Evolutionary conservation across 495 filamentous ascomycete species (phyloP).

Genomic region (Friedmanniomyces simplex): DNA sequence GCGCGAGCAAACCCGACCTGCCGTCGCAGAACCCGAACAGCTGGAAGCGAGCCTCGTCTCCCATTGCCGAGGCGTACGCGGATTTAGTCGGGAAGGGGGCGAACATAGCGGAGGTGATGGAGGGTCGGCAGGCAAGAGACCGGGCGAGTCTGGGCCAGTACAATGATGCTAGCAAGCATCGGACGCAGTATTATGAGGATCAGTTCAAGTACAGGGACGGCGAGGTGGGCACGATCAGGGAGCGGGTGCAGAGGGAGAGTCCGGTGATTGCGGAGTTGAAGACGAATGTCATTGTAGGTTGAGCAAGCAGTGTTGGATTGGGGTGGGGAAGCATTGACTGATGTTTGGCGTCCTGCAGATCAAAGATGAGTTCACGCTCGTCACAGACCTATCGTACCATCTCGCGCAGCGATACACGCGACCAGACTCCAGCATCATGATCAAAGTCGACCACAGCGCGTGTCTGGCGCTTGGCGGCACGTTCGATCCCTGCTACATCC

Average conservation of each 20-base stretch:
- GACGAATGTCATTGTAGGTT: slow-evolving; percentile 70
- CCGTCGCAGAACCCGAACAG: background rate
- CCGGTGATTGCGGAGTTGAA: slow-evolving; percentile 69
- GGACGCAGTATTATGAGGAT: slow-evolving; percentile 48
- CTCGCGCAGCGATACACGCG: slow-evolving; percentile 65
- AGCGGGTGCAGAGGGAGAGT: slow-evolving; percentile 53
- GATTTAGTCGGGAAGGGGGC: background rate
- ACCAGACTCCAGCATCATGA: slow-evolving; percentile 57
- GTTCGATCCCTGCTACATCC: slow-evolving; percentile 67
- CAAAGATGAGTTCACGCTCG: slow-evolving; percentile 56
- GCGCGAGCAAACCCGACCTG: background rate
- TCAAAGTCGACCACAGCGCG: slow-evolving; percentile 63
- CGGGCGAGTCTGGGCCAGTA: slow-evolving; percentile 2
- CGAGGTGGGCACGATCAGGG: slow-evolving; percentile 38
- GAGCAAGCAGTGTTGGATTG: no score
- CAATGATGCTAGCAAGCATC: slow-evolving; percentile 11
- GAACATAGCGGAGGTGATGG: slow-evolving; percentile 4
- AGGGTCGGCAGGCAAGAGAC: slow-evolving; percentile 1
- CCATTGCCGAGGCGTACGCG: slow-evolving; percentile 10
- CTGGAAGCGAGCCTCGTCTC: slow-evolving; percentile 5
- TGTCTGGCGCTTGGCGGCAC: slow-evolving; percentile 63
- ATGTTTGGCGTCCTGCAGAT: slow-evolving; percentile 43
- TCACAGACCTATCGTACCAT: slow-evolving; percentile 55
- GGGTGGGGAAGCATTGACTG: no score
- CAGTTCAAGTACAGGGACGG: slow-evolving; percentile 46